Conservation (phyloP, 2,329 filamentous ascomycete species). For the Exophiala sp. region DNA sequence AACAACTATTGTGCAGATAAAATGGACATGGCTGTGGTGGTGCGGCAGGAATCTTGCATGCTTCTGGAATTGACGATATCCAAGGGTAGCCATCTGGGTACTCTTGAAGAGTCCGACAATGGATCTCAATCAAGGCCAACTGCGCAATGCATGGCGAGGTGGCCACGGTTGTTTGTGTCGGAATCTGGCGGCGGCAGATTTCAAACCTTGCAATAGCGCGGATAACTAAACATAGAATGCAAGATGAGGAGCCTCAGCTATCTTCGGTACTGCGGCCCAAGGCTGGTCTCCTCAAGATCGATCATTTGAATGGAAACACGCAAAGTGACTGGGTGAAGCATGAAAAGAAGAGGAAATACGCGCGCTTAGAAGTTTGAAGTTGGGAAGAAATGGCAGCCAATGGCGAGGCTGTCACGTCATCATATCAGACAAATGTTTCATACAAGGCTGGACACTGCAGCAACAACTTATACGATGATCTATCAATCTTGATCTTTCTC, state of each 20-base stretch:
- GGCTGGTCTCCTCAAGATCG: neutral
- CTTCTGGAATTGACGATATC: no score
- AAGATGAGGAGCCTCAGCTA: neutral
- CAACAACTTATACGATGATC: no score
- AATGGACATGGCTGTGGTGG: no score
- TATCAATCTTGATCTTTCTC: no score
- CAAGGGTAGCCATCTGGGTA: no score
- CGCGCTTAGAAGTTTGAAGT: constrained; percentile 2
- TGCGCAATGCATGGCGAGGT: neutral
- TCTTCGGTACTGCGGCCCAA: neutral
- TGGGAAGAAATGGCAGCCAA: neutral
- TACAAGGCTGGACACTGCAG: neutral
- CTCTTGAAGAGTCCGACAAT: neutral
- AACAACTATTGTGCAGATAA: no score
- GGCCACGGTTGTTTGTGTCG: neutral
- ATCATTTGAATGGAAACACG: neutral
- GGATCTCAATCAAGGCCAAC: neutral
- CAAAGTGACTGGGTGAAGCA: neutral
- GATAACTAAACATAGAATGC: neutral
- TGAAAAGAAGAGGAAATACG: neutral
- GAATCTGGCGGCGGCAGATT: neutral
- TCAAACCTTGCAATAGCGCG: neutral
- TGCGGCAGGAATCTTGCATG: no score
- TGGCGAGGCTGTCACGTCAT: neutral
- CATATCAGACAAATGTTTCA: neutral